Conservation (phyloP, 2,329 filamentous ascomycete genomes). For the Apiospora malaysiana region DNA sequence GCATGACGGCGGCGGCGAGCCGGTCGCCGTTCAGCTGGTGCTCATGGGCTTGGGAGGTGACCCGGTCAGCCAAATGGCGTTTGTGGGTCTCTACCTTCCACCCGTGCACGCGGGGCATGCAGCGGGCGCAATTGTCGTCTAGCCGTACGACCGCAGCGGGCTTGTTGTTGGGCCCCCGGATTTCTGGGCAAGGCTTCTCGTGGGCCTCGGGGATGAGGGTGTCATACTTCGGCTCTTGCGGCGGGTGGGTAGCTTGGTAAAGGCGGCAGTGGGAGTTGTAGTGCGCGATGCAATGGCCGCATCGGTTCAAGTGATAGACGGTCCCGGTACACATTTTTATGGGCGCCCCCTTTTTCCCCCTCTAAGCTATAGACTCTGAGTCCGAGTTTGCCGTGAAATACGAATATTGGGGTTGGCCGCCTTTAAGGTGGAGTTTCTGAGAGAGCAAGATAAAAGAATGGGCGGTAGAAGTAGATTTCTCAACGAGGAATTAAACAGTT, state of each 20-base stretch:
- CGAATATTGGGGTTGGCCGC: neutral
- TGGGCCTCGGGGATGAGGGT: neutral
- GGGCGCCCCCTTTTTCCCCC: neutral
- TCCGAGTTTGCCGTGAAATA: neutral
- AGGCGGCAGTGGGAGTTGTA: constrained; percentile 15
- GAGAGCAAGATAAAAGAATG: neutral
- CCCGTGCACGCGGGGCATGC: neutral
- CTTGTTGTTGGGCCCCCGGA: neutral
- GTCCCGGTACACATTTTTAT: constrained; percentile 1
- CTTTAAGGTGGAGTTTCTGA: neutral
- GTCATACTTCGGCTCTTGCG: neutral
- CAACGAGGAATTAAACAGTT: neutral
- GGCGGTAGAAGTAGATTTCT: neutral
- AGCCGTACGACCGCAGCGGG: neutral
- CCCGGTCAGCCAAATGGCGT: too few species aligned
- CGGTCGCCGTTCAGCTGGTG: neutral
- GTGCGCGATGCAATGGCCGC: neutral
- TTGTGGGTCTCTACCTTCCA: neutral
- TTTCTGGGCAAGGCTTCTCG: neutral
- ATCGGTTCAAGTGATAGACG: neutral
- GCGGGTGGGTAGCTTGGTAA: neutral
- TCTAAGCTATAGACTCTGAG: neutral
- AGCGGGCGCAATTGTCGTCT: constrained; percentile 1
- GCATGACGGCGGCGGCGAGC: neutral
- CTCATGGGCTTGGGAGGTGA: neutral